Percentiles rank a stretch among this genome's conserved stretches.
Conservation (phyloP, 179 eudicot species). For the Silene coronaria region DNA sequence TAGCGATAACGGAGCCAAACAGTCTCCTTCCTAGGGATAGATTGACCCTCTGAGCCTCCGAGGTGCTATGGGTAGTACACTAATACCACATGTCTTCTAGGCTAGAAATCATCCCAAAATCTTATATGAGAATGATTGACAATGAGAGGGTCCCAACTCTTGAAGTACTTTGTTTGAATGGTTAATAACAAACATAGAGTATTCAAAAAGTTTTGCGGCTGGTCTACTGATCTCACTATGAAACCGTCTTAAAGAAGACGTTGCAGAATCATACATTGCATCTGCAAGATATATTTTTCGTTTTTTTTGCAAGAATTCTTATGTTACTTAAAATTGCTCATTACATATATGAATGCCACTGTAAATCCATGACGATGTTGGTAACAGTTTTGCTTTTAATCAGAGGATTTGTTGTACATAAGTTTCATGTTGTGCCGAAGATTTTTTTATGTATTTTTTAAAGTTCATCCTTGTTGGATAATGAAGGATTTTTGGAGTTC, state of each 20-base stretch:
- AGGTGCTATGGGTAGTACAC: constrained; percentile 87
- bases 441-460: constrained; percentile 18
- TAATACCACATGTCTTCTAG: background rate
- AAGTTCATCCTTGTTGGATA: constrained; percentile 54
- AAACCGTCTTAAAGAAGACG: too few species aligned
- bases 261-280: background rate
- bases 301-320: background rate
- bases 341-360: background rate
- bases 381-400: background rate
- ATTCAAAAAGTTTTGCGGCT: too few species aligned
- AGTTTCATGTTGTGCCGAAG: too few species aligned
- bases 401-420: background rate
- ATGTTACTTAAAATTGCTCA: too few species aligned
- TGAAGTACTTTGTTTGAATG: too few species aligned
- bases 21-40: constrained; percentile 78
- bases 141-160: too few species aligned
- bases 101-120: too few species aligned
- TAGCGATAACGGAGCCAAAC: constrained; percentile 53
- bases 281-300: background rate
- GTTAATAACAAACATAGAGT: too few species aligned
- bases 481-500: constrained; percentile 35
- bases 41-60: constrained; percentile 75
- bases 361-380: background rate
- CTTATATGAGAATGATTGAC: too few species aligned
- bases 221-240: too few species aligned